Base-by-base conservation (phyloP, 2,329 filamentous ascomycete species). In the Ramularia endophylla region DNA sequence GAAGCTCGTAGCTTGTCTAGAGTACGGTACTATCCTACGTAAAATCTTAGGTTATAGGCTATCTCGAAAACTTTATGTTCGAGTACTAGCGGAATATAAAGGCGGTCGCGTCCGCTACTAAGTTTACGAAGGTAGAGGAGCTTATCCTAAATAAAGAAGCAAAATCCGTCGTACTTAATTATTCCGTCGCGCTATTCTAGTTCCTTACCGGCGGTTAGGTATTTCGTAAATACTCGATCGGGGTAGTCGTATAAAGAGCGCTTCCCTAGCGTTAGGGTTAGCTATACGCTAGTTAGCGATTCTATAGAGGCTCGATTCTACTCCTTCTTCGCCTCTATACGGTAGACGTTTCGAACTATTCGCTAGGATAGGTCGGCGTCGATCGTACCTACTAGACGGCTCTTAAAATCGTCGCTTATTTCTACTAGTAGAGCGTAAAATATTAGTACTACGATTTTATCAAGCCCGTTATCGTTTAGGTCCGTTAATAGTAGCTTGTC, bases 21-120 rank as follows among this genome's bases (percentile, higher is more conserved):
- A 6, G 15, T 27, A 30, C 38, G 16, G 6, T 40, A 15, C 8
- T 33, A 25, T 2, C 38, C 30, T 6, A 16, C 29, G 38, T 40
- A 28, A 27, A 22, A 35, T 16, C 38, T 17, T 11, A n/a, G 17
- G 15, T 40, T n/a, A n/a, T 40, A 35, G 5, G 15, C 17, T 27
- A 40, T 34, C 22, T 40, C 20, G 20, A 40, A 40, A 3, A 40
- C 22, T 27, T 40, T 30, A n/a, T 40, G 17, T 18, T n/a, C 18
- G 8, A 40, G 8, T 2, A 12, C 20, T 15, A 18, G 29, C 12
- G 29, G 38, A 2, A 40, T 40, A 28, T 35, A 40, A 11, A 40
- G 38, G 2, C 38, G 16, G 13, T 16, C 8, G 9, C 31, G 25
- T 17, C 13, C 17, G 16, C 13, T 25, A 5, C 15, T 27, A 18